Evolutionary conservation across 805 yeast species (phyloP).

Genomic region (Metschnikowia orientalis): DNA sequence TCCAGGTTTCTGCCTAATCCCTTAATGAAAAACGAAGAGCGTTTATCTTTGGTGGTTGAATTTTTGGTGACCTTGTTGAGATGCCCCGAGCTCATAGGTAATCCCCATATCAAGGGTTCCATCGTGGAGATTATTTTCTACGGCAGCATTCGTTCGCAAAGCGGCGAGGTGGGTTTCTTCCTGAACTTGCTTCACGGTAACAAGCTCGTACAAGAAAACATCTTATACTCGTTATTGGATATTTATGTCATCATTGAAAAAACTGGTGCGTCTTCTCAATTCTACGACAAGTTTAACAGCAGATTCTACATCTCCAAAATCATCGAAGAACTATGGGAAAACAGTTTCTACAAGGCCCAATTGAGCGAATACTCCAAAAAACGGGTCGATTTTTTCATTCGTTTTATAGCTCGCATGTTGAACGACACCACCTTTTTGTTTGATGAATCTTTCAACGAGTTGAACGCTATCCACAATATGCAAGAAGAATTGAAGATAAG

Average conservation of each 20-base stretch:
- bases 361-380: conserved; percentile 61
- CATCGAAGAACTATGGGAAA: conserved; percentile 78
- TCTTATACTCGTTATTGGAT: conserved; percentile 79
- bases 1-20: conserved; percentile 55
- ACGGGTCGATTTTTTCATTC: conserved; percentile 78
- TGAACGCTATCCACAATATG: conserved; percentile 70
- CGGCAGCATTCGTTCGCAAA: conserved; percentile 58
- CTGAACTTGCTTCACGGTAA: conserved; percentile 60
- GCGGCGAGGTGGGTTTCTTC: conserved; percentile 71
- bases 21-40: conserved; percentile 47
- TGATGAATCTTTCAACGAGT: conserved; percentile 83
- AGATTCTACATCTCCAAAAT: conserved; percentile 83
- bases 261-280: conserved; percentile 92
- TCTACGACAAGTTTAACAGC: conserved; percentile 91
- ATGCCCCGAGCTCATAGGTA: conserved; percentile 79
- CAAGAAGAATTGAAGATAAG: conserved; percentile 62
- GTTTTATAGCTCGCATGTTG: conserved; percentile 90
- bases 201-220: conserved; percentile 55
- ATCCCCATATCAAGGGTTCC: conserved; percentile 88
- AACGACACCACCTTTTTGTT: conserved; percentile 89
- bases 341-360: conserved; percentile 62
- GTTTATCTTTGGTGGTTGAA: conserved; percentile 58
- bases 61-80: conserved; percentile 71
- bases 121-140: conserved; percentile 74
- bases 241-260: conserved; percentile 93